A percentile compares a stretch with the other conserved stretches of the same genome.
These are phyloP conservation scores for Thermochaetoides dissita DNA, from an alignment of 2,329 filamentous ascomycete genomes.

Conservation along the genomic window DNA sequence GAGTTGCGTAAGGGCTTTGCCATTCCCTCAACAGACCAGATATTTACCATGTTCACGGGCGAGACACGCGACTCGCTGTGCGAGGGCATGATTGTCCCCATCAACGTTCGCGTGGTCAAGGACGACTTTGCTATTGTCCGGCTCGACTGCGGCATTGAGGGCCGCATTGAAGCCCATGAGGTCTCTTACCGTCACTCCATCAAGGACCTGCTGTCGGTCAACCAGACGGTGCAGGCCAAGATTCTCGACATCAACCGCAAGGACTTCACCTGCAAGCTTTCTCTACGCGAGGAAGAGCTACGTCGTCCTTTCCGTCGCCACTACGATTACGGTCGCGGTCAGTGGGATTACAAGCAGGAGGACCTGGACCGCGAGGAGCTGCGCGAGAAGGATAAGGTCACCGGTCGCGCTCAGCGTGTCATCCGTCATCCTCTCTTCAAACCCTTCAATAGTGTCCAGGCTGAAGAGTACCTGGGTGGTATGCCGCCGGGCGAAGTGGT, in stretches of 20 bases:
- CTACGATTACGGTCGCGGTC: constrained; percentile 58
- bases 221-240: constrained; percentile 81
- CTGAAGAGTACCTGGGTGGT: constrained; percentile 81
- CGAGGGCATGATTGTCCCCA: constrained; percentile 84
- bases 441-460: constrained; percentile 81
- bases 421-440: constrained; percentile 97
- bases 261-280: constrained; percentile 69
- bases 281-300: constrained; percentile 68
- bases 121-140: constrained; percentile 87
- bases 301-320: constrained; percentile 56
- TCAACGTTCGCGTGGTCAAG: constrained; percentile 76
- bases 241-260: constrained; percentile 78
- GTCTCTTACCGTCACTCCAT: constrained; percentile 61
- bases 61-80: constrained; percentile 74
- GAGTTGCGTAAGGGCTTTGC: constrained; percentile 75
- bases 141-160: constrained; percentile 88
- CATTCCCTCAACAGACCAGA: constrained; percentile 55
- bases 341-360: constrained; percentile 81
- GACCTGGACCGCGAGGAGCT: constrained; percentile 67
- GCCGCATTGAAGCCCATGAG: constrained; percentile 69
- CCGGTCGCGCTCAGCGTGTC: constrained; percentile 78
- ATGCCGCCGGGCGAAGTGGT: constrained; percentile 81
- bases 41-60: constrained; percentile 94
- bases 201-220: constrained; percentile 58
- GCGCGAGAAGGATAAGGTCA: constrained; percentile 72